Conservation (phyloP, 2,329 filamentous ascomycete genomes). For the Calonectria honghensis region DNA sequence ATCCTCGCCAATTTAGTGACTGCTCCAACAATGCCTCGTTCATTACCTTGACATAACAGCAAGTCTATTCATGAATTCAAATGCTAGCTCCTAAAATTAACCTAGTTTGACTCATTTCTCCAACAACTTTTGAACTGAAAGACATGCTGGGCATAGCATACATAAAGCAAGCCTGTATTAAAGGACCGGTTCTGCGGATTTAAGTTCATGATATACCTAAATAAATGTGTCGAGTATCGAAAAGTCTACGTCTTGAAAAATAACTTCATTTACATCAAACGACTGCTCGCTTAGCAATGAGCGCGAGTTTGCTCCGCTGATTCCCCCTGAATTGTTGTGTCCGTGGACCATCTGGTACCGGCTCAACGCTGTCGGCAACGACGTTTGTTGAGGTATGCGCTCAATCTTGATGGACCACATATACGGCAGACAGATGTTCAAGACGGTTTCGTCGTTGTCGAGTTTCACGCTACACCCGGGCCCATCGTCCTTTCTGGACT, state of each 20-base stretch:
- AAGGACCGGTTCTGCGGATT: too few species aligned
- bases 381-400: background rate
- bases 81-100: too few species aligned
- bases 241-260: constrained; percentile 56
- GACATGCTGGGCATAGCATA: too few species aligned
- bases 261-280: constrained; percentile 49
- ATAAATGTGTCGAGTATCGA: constrained; percentile 55
- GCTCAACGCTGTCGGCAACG: background rate
- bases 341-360: background rate
- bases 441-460: constrained; percentile 35
- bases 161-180: too few species aligned
- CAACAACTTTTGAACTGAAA: too few species aligned
- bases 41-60: too few species aligned
- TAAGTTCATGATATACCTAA: background rate
- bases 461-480: constrained; percentile 43
- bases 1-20: too few species aligned
- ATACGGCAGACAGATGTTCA: constrained; percentile 65
- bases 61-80: too few species aligned
- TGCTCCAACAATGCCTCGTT: too few species aligned
- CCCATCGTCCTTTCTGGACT: constrained; percentile 47
- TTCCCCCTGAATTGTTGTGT: too few species aligned
- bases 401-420: constrained; percentile 63
- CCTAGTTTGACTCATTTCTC: too few species aligned
- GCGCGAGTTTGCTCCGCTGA: constrained; percentile 29
- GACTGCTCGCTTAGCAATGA: constrained; percentile 39